Conservation (phyloP, 768 basidiomycete genomes). For the Suillus sp. region DNA sequence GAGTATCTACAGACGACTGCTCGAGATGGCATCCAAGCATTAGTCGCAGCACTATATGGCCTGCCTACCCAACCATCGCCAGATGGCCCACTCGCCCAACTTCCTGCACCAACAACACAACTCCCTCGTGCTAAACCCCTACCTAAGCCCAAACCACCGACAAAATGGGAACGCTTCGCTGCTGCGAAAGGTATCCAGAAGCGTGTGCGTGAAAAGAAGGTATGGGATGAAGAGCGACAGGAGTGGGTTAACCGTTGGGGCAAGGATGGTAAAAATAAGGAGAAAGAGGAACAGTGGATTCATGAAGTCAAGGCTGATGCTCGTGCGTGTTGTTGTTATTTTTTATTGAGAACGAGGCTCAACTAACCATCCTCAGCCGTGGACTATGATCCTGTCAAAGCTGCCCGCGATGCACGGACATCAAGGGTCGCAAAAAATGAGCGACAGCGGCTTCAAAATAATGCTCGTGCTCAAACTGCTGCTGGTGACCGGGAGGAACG, state of each 20-base stretch:
- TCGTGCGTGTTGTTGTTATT: slow-evolving; percentile 54
- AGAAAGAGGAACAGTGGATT: slow-evolving; percentile 86
- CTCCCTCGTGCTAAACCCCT: slow-evolving; percentile 92
- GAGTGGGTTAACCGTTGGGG: slow-evolving; percentile 95
- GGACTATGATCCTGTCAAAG: slow-evolving; percentile 78
- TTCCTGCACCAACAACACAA: slow-evolving; percentile 73
- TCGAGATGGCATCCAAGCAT: slow-evolving; percentile 79
- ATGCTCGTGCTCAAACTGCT: slow-evolving; percentile 53
- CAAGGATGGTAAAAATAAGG: slow-evolving; percentile 84
- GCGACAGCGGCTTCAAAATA: slow-evolving; percentile 71
- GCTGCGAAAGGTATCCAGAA: slow-evolving; percentile 92
- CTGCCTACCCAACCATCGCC: slow-evolving; percentile 75
- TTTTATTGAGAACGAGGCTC: not conserved
- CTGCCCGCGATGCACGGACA: slow-evolving; percentile 78
- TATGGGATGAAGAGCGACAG: slow-evolving; percentile 95
- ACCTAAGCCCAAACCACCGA: slow-evolving; percentile 88
- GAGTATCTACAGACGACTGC: slow-evolving; percentile 77
- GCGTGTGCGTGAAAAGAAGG: slow-evolving; percentile 70
- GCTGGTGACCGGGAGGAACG: slow-evolving; percentile 47
- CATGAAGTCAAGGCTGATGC: slow-evolving; percentile 87
- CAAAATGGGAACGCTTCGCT: slow-evolving; percentile 98
- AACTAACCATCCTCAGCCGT: slow-evolving; percentile 49
- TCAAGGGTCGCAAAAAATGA: slow-evolving; percentile 84
- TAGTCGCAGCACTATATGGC: slow-evolving; percentile 77
- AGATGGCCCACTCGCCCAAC: slow-evolving; percentile 81